These are phyloP conservation scores for Candida namnaoensis DNA, from an alignment of 805 yeast genomes.

Conservation along the genomic window DNA sequence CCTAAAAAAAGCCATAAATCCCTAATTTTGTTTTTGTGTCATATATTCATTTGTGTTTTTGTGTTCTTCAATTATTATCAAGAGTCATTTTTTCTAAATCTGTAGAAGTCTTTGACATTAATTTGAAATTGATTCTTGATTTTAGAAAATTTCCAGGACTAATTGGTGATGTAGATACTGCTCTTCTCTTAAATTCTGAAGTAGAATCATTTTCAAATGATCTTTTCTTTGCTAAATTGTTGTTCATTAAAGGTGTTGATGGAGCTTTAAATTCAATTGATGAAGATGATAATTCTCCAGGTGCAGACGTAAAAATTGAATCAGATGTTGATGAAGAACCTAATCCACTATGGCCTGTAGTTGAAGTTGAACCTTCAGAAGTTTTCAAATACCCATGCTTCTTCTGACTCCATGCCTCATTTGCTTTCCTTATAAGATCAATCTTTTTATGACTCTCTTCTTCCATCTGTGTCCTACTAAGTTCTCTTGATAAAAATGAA, in stretches of 20 bases:
- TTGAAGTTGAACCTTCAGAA: no score
- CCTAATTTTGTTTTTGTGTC: no score
- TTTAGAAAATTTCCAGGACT: constrained; percentile 6
- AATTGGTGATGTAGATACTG: constrained; percentile 18
- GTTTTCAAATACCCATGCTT: constrained; percentile 2
- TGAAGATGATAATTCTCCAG: not conserved
- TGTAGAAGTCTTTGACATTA: constrained; percentile 13
- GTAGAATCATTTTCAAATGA: constrained; percentile 10
- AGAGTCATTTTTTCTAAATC: constrained; percentile 17
- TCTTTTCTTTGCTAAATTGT: constrained; percentile 9
- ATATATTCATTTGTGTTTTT: no score
- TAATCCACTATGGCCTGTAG: not conserved
- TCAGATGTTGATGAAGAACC: not conserved
- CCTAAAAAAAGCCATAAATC: no score
- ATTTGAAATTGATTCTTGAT: constrained; percentile 11
- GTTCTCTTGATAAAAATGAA: not conserved
- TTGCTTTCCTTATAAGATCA: constrained; percentile 18
- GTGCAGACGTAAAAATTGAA: not conserved
- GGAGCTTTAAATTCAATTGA: not conserved
- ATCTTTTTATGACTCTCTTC: constrained; percentile 9
- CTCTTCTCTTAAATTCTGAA: constrained; percentile 14
- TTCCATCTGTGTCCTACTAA: not conserved
- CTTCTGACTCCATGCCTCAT: constrained; percentile 18
- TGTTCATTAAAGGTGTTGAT: not conserved
- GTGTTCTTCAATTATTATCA: no score